phyloP scores from a whole-genome alignment of 768 basidiomycete genomes.

The Podaxis carcinomalis region DNA sequence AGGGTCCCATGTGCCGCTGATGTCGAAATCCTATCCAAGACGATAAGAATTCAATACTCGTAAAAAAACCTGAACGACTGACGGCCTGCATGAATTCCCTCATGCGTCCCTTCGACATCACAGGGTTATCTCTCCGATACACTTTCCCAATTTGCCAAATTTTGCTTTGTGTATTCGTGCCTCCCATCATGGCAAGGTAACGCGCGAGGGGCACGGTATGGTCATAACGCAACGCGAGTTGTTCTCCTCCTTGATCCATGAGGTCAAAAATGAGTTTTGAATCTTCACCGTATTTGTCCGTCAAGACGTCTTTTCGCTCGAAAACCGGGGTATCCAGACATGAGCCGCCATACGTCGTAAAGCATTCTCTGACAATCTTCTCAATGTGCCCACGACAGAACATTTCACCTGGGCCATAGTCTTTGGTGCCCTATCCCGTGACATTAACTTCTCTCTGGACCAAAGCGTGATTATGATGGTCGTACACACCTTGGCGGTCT shows the following conservation, averaged over 20 bases:
- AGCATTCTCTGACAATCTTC: slow-evolving; percentile 79
- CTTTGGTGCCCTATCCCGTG: slow-evolving; percentile 75
- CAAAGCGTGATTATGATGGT: not conserved
- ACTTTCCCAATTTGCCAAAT: slow-evolving; percentile 99
- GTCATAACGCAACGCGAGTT: slow-evolving; percentile 92
- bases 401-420: slow-evolving; percentile 92
- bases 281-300: slow-evolving; percentile 98
- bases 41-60: not conserved
- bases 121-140: slow-evolving; percentile 92
- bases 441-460: not conserved
- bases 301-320: slow-evolving; percentile 92
- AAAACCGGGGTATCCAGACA: slow-evolving; percentile 98
- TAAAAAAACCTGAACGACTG: slow-evolving; percentile 19
- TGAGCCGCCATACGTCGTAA: slow-evolving; percentile 83
- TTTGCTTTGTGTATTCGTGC: slow-evolving; percentile 69
- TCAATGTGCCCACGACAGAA: slow-evolving; percentile 90
- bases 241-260: slow-evolving; percentile 95
- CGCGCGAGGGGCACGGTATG: slow-evolving; percentile 96
- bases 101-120: slow-evolving; percentile 98
- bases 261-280: slow-evolving; percentile 97
- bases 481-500: slow-evolving; percentile 83
- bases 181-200: slow-evolving; percentile 93
- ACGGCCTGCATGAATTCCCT: slow-evolving; percentile 98
- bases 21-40: slow-evolving; percentile 83
- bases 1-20: slow-evolving; percentile 86